Evolutionary conservation across 1,284 basidiomycete species (phyloP).

Genomic region (Porogramme epimiltina): DNA sequence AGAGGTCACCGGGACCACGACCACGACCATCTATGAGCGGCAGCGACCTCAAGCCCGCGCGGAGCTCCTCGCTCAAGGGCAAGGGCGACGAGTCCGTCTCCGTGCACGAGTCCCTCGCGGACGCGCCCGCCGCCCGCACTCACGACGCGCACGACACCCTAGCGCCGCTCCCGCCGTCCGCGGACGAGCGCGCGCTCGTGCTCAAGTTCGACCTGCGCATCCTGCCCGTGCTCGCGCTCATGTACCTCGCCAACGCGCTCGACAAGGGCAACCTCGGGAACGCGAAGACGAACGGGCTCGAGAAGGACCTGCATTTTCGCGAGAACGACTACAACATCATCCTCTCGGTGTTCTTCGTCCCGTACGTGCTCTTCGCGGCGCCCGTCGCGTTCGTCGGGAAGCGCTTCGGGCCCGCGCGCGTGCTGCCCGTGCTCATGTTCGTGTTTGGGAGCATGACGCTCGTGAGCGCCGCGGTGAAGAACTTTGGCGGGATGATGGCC

Average conservation of each 20-base stretch:
- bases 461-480: slow-evolving; percentile 38
- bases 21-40: slow-evolving; percentile 5
- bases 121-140: background rate
- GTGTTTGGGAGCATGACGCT: slow-evolving; percentile 43
- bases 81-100: too few relatives aligned
- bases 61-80: slow-evolving; percentile 2
- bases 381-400: slow-evolving; percentile 44
- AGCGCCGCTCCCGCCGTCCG: slow-evolving; percentile 5
- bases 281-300: slow-evolving; percentile 49
- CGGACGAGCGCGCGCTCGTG: slow-evolving; percentile 10
- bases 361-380: slow-evolving; percentile 37
- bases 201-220: slow-evolving; percentile 13
- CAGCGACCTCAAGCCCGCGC: slow-evolving; percentile 2
- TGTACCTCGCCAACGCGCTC: slow-evolving; percentile 53
- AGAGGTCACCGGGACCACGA: background rate
- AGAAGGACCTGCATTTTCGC: slow-evolving; percentile 26
- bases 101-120: background rate
- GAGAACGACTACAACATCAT: slow-evolving; percentile 36
- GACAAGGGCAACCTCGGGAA: slow-evolving; percentile 60
- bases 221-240: slow-evolving; percentile 23
- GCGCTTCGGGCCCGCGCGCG: slow-evolving; percentile 36
- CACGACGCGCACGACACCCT: background rate
- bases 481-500: slow-evolving; percentile 13
- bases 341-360: slow-evolving; percentile 40
- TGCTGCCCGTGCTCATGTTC: slow-evolving; percentile 39